A percentile compares a stretch with the other conserved stretches of the same genome.
Conservation (phyloP, 1,139 yeast genomes). For the Pichia sp. region DNA sequence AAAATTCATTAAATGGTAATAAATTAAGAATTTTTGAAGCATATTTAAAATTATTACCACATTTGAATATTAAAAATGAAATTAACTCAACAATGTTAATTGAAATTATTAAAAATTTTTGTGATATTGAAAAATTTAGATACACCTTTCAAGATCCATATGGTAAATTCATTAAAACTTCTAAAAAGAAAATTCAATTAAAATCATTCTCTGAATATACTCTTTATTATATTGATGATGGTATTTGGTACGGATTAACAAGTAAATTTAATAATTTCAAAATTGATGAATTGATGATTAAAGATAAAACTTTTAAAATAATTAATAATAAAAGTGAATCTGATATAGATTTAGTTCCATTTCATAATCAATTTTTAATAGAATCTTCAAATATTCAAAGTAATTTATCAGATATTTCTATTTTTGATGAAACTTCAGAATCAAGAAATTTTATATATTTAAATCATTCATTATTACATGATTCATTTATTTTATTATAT, state of each 20-base stretch:
- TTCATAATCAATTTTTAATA: conserved; percentile 18
- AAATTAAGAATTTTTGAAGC: conserved; percentile 40
- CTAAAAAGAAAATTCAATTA: conserved; percentile 11
- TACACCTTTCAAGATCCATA: conserved; percentile 9
- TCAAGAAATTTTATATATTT: conserved; percentile 32
- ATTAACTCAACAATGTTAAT: conserved; percentile 41
- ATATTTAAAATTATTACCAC: conserved; percentile 36
- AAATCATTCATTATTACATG: conserved; percentile 35
- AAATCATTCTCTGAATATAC: conserved; percentile 17
- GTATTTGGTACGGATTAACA: conserved; percentile 38
- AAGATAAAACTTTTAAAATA: conserved; percentile 14
- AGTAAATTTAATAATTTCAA: conserved; percentile 34
- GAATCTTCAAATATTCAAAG: conserved; percentile 28
- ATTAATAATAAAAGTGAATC: conserved; percentile 4
- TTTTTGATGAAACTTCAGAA: conserved; percentile 33
- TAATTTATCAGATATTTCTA: conserved; percentile 29
- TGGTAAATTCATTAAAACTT: conserved; percentile 9
- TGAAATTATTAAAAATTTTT: conserved; percentile 39
- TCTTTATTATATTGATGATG: conserved; percentile 32
- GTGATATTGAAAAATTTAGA: conserved; percentile 33
- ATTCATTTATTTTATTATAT: conserved; percentile 30
- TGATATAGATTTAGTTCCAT: conserved; percentile 19
- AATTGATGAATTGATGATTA: conserved; percentile 33
- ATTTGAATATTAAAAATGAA: conserved; percentile 34
- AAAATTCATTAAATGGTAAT: conserved; percentile 31